Conservation (phyloP, 2,329 filamentous ascomycete genomes). For the Lomentospora prolificans region DNA sequence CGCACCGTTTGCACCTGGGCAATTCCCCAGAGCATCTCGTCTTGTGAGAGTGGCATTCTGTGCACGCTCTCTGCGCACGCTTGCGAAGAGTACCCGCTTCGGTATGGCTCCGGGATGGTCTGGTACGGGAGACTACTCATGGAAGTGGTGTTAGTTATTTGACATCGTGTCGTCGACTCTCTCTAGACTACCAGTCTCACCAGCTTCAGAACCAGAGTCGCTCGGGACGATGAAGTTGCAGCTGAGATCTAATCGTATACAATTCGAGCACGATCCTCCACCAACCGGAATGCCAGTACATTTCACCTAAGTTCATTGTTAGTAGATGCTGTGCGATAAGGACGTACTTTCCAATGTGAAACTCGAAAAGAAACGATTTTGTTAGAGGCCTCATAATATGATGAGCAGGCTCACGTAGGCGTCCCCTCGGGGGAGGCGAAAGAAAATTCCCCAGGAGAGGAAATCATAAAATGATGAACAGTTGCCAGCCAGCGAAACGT, state of each 20-base stretch:
- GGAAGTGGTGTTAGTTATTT: constrained; percentile 1
- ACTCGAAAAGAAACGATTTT: too few species aligned
- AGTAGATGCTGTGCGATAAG: too few species aligned
- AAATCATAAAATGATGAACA: too few species aligned
- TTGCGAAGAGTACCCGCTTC: constrained; percentile 31
- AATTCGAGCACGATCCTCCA: constrained; percentile 25
- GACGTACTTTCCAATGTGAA: too few species aligned
- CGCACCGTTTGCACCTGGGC: constrained; percentile 28
- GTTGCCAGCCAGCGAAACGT: too few species aligned
- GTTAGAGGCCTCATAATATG: too few species aligned
- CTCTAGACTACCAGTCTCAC: neutral
- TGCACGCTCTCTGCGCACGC: constrained; percentile 31
- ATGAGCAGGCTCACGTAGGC: too few species aligned
- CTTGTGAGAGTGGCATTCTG: constrained; percentile 30
- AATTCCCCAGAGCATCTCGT: constrained; percentile 32
- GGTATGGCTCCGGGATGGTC: constrained; percentile 29
- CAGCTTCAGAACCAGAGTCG: constrained; percentile 3
- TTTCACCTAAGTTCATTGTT: constrained; percentile 30
- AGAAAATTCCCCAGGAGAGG: too few species aligned
- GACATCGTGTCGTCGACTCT: neutral
- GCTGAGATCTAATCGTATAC: constrained; percentile 24
- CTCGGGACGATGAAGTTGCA: constrained; percentile 22
- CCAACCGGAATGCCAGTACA: constrained; percentile 26
- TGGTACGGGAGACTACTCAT: constrained; percentile 19
- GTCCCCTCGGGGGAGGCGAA: too few species aligned